A percentile compares a stretch with the other conserved stretches of the same genome.
Conservation (phyloP, 2,329 filamentous ascomycete species). For the Nemania abortiva region DNA sequence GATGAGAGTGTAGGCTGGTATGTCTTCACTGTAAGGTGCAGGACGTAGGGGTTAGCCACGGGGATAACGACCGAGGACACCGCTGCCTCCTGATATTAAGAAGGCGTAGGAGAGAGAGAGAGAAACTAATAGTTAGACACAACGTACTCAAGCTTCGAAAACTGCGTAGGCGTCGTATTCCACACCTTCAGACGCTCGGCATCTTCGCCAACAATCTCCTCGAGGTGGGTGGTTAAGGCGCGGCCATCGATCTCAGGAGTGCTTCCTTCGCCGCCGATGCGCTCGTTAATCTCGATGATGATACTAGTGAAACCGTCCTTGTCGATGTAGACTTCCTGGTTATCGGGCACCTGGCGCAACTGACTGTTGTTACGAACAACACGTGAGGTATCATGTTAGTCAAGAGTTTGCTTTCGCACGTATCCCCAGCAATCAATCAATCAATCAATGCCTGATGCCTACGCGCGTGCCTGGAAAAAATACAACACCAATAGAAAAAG, state of each 20-base stretch:
- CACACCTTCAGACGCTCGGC: slow-evolving; percentile 74
- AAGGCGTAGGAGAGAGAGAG: neutral
- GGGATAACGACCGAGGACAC: neutral
- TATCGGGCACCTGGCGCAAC: slow-evolving; percentile 77
- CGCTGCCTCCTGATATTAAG: too few relatives aligned
- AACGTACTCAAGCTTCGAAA: slow-evolving; percentile 66
- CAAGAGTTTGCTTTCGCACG: neutral
- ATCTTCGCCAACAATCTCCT: slow-evolving; percentile 76
- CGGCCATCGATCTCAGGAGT: slow-evolving; percentile 74
- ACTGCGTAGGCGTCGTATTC: slow-evolving; percentile 71
- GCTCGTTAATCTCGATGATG: slow-evolving; percentile 91
- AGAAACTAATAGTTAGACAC: slow-evolving; percentile 14
- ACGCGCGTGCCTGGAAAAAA: neutral
- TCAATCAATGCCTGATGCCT: neutral
- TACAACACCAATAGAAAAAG: neutral
- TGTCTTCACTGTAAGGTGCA: slow-evolving; percentile 55
- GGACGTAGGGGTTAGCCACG: slow-evolving; percentile 29
- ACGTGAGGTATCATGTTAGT: slow-evolving; percentile 6
- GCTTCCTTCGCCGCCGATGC: slow-evolving; percentile 69
- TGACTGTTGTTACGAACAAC: slow-evolving; percentile 11
- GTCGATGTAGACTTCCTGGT: slow-evolving; percentile 94
- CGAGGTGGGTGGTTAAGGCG: slow-evolving; percentile 76
- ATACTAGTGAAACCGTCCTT: slow-evolving; percentile 85
- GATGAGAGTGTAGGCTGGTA: slow-evolving; percentile 76
- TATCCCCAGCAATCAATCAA: neutral